phyloP scores from a whole-genome alignment of 495 filamentous ascomycete genomes.

The Saxispiralis lemnorum region DNA sequence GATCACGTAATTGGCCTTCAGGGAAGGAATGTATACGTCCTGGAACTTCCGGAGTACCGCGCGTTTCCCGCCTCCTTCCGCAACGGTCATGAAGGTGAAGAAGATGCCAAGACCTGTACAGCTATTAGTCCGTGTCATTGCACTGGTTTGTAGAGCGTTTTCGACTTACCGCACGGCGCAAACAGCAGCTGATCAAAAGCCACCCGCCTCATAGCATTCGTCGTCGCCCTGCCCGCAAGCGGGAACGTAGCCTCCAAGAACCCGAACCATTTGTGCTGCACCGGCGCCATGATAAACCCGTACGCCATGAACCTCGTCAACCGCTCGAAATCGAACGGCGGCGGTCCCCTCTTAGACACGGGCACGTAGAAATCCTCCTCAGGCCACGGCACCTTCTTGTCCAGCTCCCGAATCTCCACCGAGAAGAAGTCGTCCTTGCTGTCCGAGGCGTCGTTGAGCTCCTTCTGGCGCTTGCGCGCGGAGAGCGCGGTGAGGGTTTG shows the following conservation, averaged over 20 bases:
- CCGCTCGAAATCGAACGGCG: slow-evolving; percentile 89
- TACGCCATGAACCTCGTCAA: slow-evolving; percentile 89
- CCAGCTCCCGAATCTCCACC: slow-evolving; percentile 78
- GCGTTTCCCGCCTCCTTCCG: slow-evolving; percentile 75
- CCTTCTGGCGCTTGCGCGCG: slow-evolving; percentile 44
- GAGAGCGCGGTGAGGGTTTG: slow-evolving; percentile 78
- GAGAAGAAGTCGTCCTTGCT: slow-evolving; percentile 53
- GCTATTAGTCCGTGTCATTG: slow-evolving; percentile 4
- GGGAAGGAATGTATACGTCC: slow-evolving; percentile 79
- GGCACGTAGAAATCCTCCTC: slow-evolving; percentile 42
- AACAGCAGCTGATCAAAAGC: slow-evolving; percentile 90
- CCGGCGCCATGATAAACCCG: slow-evolving; percentile 83
- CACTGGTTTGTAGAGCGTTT: background rate
- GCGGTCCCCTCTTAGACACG: slow-evolving; percentile 39
- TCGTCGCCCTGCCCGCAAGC: slow-evolving; percentile 35
- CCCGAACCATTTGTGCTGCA: slow-evolving; percentile 94
- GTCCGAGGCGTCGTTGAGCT: slow-evolving; percentile 24
- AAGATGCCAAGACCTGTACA: slow-evolving; percentile 57
- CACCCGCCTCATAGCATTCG: slow-evolving; percentile 75
- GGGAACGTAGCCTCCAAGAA: slow-evolving; percentile 75
- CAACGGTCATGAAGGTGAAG: slow-evolving; percentile 91
- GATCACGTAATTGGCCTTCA: slow-evolving; percentile 90
- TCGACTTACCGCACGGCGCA: slow-evolving; percentile 58
- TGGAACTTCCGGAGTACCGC: slow-evolving; percentile 71
- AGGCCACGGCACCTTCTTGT: slow-evolving; percentile 59